phyloP scores from a whole-genome alignment of 2,329 filamentous ascomycete species.

The Pseudocercospora crystallina region DNA sequence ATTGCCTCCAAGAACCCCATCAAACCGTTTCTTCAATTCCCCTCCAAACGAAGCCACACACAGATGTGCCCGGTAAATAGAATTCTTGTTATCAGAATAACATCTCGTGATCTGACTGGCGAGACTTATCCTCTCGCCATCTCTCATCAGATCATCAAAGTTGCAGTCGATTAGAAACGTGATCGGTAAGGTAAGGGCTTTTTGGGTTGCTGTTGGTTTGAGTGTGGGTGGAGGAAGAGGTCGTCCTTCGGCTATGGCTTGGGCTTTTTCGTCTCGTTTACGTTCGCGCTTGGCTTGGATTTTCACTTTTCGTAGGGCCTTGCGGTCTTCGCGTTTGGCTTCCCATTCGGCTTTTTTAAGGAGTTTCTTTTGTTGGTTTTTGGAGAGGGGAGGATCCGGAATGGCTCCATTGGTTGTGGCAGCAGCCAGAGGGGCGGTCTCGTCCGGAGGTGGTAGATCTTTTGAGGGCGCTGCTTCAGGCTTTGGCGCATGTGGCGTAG shows the following conservation, averaged over 20 bases:
- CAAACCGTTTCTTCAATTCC: slow-evolving; percentile 72
- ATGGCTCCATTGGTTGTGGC: background rate
- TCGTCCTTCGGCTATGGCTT: slow-evolving; percentile 20
- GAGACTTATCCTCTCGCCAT: slow-evolving; percentile 81
- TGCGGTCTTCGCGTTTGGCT: slow-evolving; percentile 60
- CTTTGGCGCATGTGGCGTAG: background rate
- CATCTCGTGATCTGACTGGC: slow-evolving; percentile 79
- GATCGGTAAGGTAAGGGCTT: slow-evolving; percentile 62
- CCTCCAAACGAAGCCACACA: slow-evolving; percentile 77
- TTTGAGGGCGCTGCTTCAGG: background rate
- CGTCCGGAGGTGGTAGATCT: slow-evolving; percentile 2
- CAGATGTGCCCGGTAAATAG: slow-evolving; percentile 68
- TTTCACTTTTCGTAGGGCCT: slow-evolving; percentile 59
- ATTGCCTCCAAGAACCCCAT: slow-evolving; percentile 68
- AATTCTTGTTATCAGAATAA: slow-evolving; percentile 82
- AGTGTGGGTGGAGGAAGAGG: slow-evolving; percentile 1
- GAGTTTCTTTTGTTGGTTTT: slow-evolving; percentile 81
- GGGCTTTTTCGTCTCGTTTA: slow-evolving; percentile 38
- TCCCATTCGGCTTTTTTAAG: slow-evolving; percentile 74
- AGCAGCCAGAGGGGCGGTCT: background rate
- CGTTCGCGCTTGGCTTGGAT: slow-evolving; percentile 53
- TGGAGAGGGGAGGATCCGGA: slow-evolving; percentile 62
- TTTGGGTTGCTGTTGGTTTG: slow-evolving; percentile 14
- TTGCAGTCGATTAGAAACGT: slow-evolving; percentile 86
- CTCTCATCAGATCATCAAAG: slow-evolving; percentile 86